These are phyloP conservation scores for Boletus smithii DNA, from an alignment of 1,284 basidiomycete species.

Conservation along the genomic window DNA sequence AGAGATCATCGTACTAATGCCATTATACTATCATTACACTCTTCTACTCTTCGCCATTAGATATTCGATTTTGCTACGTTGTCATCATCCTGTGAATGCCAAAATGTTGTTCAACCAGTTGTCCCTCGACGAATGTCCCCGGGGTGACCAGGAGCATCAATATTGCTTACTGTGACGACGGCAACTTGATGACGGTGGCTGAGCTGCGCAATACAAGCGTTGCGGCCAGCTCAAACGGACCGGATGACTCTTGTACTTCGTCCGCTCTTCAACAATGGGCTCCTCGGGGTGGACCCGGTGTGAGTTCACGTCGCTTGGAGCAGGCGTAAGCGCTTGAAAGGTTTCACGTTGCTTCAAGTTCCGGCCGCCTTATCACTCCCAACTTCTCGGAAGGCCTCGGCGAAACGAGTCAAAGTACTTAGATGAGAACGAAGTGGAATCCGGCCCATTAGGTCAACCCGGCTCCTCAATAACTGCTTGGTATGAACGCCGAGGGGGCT, in stretches of 20 bases:
- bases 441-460: conserved; percentile 2
- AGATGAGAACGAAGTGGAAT: conserved; percentile 8
- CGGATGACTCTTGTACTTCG: too few species aligned
- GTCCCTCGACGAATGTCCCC: too few species aligned
- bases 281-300: too few species aligned
- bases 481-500: not conserved
- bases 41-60: too few species aligned
- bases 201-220: not conserved
- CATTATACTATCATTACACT: too few species aligned
- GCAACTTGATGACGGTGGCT: not conserved
- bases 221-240: too few species aligned
- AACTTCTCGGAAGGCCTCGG: conserved; percentile 11
- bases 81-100: too few species aligned
- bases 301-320: not conserved
- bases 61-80: too few species aligned
- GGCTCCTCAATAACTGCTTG: not conserved
- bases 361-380: conserved; percentile 12
- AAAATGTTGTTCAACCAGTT: too few species aligned
- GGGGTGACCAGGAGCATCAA: too few species aligned
- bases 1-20: too few species aligned
- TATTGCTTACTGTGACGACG: not conserved
- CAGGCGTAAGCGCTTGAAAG: conserved; percentile 2
- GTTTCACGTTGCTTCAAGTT: conserved; percentile 11
- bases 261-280: too few species aligned
- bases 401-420: conserved; percentile 9